Evolutionary conservation across 2,329 filamentous ascomycete genomes (phyloP).

Genomic region (Epichloe hybrida): DNA sequence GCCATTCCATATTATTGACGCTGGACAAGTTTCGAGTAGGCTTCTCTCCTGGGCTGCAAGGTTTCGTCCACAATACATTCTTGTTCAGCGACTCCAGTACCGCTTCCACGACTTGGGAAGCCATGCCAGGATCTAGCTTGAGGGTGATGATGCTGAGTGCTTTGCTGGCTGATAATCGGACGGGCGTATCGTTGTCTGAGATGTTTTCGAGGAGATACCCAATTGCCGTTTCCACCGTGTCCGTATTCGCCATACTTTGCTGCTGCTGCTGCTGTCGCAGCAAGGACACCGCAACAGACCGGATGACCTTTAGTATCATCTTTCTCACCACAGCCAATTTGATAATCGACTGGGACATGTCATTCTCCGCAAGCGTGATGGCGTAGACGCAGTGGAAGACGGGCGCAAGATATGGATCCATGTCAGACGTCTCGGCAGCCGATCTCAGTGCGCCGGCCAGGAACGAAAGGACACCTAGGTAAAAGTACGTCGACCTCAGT

Average conservation of each 20-base stretch:
- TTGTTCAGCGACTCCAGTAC: slow-evolving; percentile 57
- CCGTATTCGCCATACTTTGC: slow-evolving; percentile 26
- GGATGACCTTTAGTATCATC: slow-evolving; percentile 70
- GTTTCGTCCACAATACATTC: slow-evolving; percentile 41
- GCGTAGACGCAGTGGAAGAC: slow-evolving; percentile 54
- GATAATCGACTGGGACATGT: slow-evolving; percentile 39
- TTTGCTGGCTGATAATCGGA: slow-evolving; percentile 84
- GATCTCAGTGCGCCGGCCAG: slow-evolving; percentile 58
- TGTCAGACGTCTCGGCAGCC: slow-evolving; percentile 60
- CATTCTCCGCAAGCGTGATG: slow-evolving; percentile 38
- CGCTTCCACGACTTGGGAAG: slow-evolving; percentile 73
- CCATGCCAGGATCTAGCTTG: slow-evolving; percentile 68
- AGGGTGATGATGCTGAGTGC: slow-evolving; percentile 76
- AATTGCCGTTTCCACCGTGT: slow-evolving; percentile 66
- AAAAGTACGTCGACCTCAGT: slow-evolving; percentile 51
- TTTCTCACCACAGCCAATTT: slow-evolving; percentile 72
- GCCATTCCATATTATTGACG: slow-evolving; percentile 78
- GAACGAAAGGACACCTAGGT: slow-evolving; percentile 68
- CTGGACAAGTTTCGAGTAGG: slow-evolving; percentile 50
- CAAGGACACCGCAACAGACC: slow-evolving; percentile 56
- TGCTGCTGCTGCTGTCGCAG: slow-evolving; percentile 34
- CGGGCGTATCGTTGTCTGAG: slow-evolving; percentile 79
- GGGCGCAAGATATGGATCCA: slow-evolving; percentile 49
- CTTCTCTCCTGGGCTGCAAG: slow-evolving; percentile 19
- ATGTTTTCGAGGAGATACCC: slow-evolving; percentile 67